These are phyloP conservation scores for Termitomyces sp. DNA, from an alignment of 768 basidiomycete species.

Conservation along the genomic window DNA sequence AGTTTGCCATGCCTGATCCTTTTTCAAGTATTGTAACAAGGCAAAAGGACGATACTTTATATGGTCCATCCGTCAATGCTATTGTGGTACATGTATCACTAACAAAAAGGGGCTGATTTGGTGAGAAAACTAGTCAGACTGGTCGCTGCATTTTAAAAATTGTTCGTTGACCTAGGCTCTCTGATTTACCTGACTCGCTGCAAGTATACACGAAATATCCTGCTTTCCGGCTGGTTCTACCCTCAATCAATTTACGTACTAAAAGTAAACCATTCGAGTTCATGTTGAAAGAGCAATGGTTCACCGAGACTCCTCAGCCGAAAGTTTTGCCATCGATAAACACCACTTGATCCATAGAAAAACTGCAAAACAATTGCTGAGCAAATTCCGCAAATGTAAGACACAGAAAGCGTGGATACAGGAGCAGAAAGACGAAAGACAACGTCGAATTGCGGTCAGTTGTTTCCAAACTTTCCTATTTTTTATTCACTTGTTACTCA, in stretches of 20 bases:
- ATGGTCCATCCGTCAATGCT: slow-evolving; percentile 7
- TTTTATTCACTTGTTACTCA: not conserved
- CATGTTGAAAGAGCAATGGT: no score
- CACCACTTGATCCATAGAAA: not conserved
- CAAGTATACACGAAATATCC: no score
- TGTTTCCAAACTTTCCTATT: not conserved
- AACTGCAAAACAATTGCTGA: not conserved
- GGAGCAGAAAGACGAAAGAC: not conserved
- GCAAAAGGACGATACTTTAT: not conserved
- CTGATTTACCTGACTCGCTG: no score
- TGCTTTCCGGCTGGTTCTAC: not conserved
- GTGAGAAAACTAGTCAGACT: not conserved
- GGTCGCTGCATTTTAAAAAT: not conserved
- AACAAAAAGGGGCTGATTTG: not conserved
- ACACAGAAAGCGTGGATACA: not conserved
- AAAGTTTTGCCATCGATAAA: no score
- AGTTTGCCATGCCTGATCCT: not conserved
- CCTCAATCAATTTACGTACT: not conserved
- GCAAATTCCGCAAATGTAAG: not conserved
- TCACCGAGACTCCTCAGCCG: no score
- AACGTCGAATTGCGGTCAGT: not conserved
- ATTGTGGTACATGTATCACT: slow-evolving; percentile 8
- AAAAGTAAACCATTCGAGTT: not conserved
- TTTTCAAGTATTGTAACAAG: not conserved
- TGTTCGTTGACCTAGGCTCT: no score